These are phyloP conservation scores for Zizania latifolia DNA, from an alignment of 176 grass and related monocot genomes.

Conservation along the genomic window DNA sequence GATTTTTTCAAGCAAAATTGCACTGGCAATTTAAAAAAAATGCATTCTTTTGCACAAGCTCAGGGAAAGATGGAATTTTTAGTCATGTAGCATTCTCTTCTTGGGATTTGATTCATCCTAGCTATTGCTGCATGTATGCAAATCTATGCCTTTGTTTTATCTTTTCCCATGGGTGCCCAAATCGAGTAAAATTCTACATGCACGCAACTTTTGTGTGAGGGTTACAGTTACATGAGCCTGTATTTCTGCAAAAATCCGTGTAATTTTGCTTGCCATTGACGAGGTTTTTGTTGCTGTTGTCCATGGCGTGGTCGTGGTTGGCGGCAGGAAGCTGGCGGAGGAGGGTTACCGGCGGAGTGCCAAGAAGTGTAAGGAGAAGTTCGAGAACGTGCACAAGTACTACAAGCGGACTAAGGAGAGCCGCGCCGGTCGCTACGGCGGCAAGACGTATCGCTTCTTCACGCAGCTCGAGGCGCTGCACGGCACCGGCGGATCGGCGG, in stretches of 20 bases:
- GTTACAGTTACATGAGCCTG: slow-evolving; percentile 16
- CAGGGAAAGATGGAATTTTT: slow-evolving; percentile 24
- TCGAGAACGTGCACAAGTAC: slow-evolving; percentile 99
- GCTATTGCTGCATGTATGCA: slow-evolving; percentile 31
- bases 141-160: slow-evolving; percentile 36
- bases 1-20: slow-evolving; percentile 28
- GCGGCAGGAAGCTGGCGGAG: slow-evolving; percentile 70
- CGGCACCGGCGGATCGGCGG: not conserved
- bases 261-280: slow-evolving; percentile 32
- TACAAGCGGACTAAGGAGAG: slow-evolving; percentile 99
- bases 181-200: slow-evolving; percentile 50
- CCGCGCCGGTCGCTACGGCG: slow-evolving; percentile 86
- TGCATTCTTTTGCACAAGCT: no score
- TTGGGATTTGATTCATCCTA: slow-evolving; percentile 37
- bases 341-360: slow-evolving; percentile 74
- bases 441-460: slow-evolving; percentile 93
- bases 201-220: slow-evolving; percentile 38
- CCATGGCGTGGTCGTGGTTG: slow-evolving; percentile 35
- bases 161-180: slow-evolving; percentile 40
- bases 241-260: not conserved
- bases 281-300: slow-evolving; percentile 3
- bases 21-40: no score
- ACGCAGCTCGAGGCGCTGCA: slow-evolving; percentile 86
- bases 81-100: slow-evolving; percentile 39
- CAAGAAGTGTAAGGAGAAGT: slow-evolving; percentile 99